phyloP scores from a whole-genome alignment of 352 stramenopile genomes.

The Pythium vanterpoolii region DNA sequence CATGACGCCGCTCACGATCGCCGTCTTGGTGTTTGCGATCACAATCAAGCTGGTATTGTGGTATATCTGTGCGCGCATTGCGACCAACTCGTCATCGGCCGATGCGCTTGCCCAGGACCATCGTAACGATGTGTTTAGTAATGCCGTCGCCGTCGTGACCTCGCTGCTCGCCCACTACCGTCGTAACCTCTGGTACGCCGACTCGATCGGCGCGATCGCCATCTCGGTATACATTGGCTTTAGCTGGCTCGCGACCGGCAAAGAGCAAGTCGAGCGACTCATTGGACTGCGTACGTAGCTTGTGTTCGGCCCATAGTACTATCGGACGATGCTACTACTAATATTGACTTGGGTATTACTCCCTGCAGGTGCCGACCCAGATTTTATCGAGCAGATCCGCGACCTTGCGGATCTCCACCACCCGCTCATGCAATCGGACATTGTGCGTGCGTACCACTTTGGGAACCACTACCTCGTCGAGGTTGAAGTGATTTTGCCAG shows the following conservation, averaged over 20 bases:
- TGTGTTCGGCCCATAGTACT: too few relatives aligned
- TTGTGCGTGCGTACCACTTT: slow-evolving; percentile 95
- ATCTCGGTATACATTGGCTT: slow-evolving; percentile 97
- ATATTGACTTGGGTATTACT: not conserved
- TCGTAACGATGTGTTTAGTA: slow-evolving; percentile 96
- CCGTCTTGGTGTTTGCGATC: slow-evolving; percentile 69
- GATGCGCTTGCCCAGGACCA: slow-evolving; percentile 92
- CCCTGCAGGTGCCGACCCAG: slow-evolving; percentile 72
- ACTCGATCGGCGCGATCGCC: slow-evolving; percentile 92
- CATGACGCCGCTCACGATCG: slow-evolving; percentile 63
- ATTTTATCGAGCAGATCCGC: slow-evolving; percentile 93
- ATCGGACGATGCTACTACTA: too few relatives aligned
- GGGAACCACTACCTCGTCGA: slow-evolving; percentile 95
- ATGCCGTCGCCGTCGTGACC: slow-evolving; percentile 88
- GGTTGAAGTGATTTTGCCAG: slow-evolving; percentile 81
- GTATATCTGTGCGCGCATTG: slow-evolving; percentile 74
- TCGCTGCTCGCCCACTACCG: slow-evolving; percentile 61
- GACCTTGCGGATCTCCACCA: slow-evolving; percentile 87
- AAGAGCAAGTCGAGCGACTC: slow-evolving; percentile 93
- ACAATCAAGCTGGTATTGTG: slow-evolving; percentile 81
- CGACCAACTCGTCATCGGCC: slow-evolving; percentile 57
- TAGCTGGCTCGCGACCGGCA: slow-evolving; percentile 93
- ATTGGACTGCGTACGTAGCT: slow-evolving; percentile 78
- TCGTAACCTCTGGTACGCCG: slow-evolving; percentile 89
- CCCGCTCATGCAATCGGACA: slow-evolving; percentile 90